Percentiles rank a stretch among this genome's conserved stretches.
These are phyloP conservation scores for Blastobotrys arbuscula DNA, from an alignment of 1,139 yeast species.

Conservation along the genomic window DNA sequence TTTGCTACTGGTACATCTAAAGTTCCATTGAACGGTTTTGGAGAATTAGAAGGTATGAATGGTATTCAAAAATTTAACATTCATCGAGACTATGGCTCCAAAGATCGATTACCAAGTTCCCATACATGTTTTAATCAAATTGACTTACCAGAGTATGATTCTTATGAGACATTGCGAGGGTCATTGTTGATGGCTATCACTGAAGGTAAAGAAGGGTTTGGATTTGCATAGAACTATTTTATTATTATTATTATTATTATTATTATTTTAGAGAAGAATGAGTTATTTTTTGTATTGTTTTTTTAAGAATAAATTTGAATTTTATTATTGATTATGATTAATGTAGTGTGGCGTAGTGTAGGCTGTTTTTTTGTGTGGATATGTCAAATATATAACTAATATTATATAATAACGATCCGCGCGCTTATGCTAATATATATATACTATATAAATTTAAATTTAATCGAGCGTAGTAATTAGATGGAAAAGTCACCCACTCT, in stretches of 20 bases:
- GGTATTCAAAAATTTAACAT: constrained; percentile 85
- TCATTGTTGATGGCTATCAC: constrained; percentile 79
- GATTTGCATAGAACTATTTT: constrained; percentile 49
- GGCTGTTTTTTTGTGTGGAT: too few species aligned
- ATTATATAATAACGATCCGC: too few species aligned
- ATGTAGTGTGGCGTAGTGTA: too few species aligned
- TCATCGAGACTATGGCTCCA: constrained; percentile 82
- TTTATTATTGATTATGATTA: too few species aligned
- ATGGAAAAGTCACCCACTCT: too few species aligned
- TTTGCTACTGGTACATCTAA: constrained; percentile 97
- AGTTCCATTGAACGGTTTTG: constrained; percentile 92
- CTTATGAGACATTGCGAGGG: constrained; percentile 78
- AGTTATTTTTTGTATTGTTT: too few species aligned
- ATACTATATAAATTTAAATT: too few species aligned
- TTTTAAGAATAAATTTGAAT: too few species aligned
- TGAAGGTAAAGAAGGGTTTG: constrained; percentile 97
- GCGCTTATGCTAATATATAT: too few species aligned
- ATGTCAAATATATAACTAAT: too few species aligned
- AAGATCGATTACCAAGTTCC: constrained; percentile 86
- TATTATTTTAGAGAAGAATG: background rate
- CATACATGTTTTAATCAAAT: constrained; percentile 97
- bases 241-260: background rate
- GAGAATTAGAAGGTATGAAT: constrained; percentile 81
- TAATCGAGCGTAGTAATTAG: too few species aligned
- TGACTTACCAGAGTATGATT: constrained; percentile 88